Base-by-base conservation (phyloP, 768 basidiomycete species). In the Pleurotus ostreatus region DNA sequence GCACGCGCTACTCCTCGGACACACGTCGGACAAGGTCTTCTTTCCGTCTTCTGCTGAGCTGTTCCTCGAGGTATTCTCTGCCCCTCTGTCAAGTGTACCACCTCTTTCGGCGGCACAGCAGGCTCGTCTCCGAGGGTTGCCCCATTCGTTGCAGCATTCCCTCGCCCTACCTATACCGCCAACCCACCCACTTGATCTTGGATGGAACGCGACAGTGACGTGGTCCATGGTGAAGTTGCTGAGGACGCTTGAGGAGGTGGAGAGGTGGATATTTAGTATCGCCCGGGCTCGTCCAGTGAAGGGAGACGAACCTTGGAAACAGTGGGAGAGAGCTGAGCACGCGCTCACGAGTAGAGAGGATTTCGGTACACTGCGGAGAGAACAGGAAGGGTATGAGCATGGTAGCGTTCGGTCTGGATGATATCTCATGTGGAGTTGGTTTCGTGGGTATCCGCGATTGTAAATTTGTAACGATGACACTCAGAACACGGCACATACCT, bases 291-390 rank as follows among this genome's bases (percentile, higher is more conserved):
- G 80, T 46, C 74, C 81, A 41, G 79, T 85, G 0, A 60, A 58
- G 11, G 82, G 82, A 1, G 64, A 73, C 22, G 84, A 85, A 62
- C 82, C 84, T 5, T 85, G 84, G 84, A 63, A 61, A 26, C 63
- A 69, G 45, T 80, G 83, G 84, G 66, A 74, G 26, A 64, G 78
- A 25, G 74, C 71, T 9, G 61, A 55, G 25, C 37, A n/a, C 8
- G 23, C 23, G 15, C 44, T 23, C 11, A 22, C 5, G 41, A 2
- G n/a, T 16, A 44, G 20, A 5, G 41, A 44, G 15, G 41, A 3
- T 7, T n/a, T 7, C 16, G 2, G 5, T n/a, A 44, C 5, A 25
- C 23, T 25, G 23, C 5, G 23, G 23, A 25, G 41, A 22, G 41
- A 16, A 3, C n/a, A 11, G 15, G n/a, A 7, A 0, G 41, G 41